These are phyloP conservation scores for Lasiosphaeria hispida DNA, from an alignment of 495 filamentous ascomycete species.

Conservation along the genomic window DNA sequence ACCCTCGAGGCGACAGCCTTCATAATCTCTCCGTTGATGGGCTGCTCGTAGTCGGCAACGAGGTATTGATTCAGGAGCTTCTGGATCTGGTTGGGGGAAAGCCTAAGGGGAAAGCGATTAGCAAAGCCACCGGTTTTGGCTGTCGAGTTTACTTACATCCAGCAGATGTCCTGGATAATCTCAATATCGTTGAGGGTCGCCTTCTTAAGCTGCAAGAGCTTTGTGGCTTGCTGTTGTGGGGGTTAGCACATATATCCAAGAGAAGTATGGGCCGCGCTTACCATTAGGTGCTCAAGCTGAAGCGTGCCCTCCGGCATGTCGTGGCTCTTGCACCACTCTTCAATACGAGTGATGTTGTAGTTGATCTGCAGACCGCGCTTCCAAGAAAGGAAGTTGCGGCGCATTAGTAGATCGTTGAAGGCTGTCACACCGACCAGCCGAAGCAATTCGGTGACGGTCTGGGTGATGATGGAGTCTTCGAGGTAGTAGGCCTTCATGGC, in stretches of 20 bases:
- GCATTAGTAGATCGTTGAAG: conserved; percentile 98
- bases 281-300: conserved; percentile 98
- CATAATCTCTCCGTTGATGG: conserved; percentile 99
- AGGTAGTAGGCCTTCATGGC: conserved; percentile 98
- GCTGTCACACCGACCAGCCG: conserved; percentile 94
- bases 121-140: background rate
- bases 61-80: conserved; percentile 98
- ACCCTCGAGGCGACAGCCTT: conserved; percentile 97
- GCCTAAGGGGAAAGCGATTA: conserved; percentile 49
- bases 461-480: conserved; percentile 91
- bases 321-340: conserved; percentile 99
- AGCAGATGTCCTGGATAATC: conserved; percentile 99
- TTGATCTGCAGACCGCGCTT: conserved; percentile 99
- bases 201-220: conserved; percentile 98
- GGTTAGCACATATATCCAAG: conserved; percentile 26
- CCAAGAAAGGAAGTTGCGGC: conserved; percentile 98
- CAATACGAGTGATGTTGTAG: conserved; percentile 99
- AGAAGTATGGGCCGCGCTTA: conserved; percentile 34
- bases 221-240: conserved; percentile 80
- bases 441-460: conserved; percentile 91
- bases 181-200: conserved; percentile 98
- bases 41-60: conserved; percentile 98
- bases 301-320: conserved; percentile 99
- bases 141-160: conserved; percentile 70
- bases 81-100: conserved; percentile 98